phyloP scores from a whole-genome alignment of 257 asterid genomes.

The Leonotis leonurus region DNA sequence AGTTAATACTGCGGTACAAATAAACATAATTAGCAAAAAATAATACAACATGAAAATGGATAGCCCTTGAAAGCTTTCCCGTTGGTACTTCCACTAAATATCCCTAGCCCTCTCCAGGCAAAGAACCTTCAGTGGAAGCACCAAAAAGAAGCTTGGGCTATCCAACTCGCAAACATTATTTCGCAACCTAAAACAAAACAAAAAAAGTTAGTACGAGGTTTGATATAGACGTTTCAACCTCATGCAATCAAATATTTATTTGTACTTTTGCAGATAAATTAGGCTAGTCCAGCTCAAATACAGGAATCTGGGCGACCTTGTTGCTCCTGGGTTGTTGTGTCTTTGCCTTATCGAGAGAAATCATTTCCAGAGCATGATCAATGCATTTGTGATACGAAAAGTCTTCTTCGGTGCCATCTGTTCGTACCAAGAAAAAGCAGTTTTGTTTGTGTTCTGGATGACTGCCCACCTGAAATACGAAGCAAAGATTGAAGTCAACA shows the following conservation, averaged over 20 bases:
- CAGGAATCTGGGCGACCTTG: not conserved
- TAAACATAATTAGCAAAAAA: not conserved
- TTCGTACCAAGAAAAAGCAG: slow-evolving; percentile 64
- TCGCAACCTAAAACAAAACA: not conserved
- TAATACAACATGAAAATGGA: slow-evolving; percentile 35
- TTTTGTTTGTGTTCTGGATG: slow-evolving; percentile 55
- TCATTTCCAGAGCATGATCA: slow-evolving; percentile 41
- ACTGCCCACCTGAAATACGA: slow-evolving; percentile 57
- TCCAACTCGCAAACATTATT: slow-evolving; percentile 32
- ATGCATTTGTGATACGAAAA: slow-evolving; percentile 81
- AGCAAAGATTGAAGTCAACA: not conserved
- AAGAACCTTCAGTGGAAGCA: slow-evolving; percentile 85
- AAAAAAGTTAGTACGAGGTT: not conserved
- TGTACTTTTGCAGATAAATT: not conserved
- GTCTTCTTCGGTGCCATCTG: slow-evolving; percentile 80
- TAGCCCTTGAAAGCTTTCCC: slow-evolving; percentile 93
- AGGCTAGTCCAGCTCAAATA: not conserved
- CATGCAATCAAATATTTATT: not conserved
- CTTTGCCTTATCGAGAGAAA: slow-evolving; percentile 45
- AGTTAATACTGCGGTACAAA: too few relatives aligned
- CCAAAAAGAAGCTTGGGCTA: slow-evolving; percentile 98
- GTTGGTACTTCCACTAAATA: slow-evolving; percentile 98
- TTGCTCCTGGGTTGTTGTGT: slow-evolving; percentile 23
- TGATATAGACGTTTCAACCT: not conserved
- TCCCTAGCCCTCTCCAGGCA: slow-evolving; percentile 64